Percentiles rank a stretch among this genome's conserved stretches.
Conservation (phyloP, 2,329 filamentous ascomycete species). For the Calonectria honghensis region DNA sequence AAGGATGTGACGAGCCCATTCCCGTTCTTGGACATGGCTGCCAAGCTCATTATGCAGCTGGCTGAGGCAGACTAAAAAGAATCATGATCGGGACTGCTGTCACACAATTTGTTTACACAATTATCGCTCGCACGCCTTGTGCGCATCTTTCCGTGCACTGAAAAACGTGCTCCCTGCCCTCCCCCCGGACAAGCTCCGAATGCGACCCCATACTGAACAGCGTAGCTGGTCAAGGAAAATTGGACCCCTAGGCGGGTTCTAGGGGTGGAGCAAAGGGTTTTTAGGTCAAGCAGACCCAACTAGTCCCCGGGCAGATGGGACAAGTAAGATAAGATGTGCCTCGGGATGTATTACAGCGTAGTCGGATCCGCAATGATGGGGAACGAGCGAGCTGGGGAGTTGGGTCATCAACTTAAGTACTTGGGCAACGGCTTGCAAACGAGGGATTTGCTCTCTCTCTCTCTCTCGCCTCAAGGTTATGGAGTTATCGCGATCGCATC, state of each 20-base stretch:
- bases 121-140: conserved; percentile 23
- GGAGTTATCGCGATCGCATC: not conserved
- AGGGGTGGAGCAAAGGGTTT: conserved; percentile 37
- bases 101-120: conserved; percentile 27
- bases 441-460: conserved; percentile 18
- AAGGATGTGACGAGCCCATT: conserved; percentile 97
- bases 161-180: conserved; percentile 21
- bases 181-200: conserved; percentile 39
- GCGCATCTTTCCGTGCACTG: conserved; percentile 8
- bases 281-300: conserved; percentile 24
- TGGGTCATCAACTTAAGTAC: conserved; percentile 4
- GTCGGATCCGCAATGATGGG: conserved; percentile 29
- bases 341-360: conserved; percentile 23
- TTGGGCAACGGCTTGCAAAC: conserved; percentile 16
- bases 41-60: conserved; percentile 92
- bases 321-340: conserved; percentile 31
- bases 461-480: not conserved
- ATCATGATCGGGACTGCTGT: conserved; percentile 17
- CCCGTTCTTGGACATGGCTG: conserved; percentile 95
- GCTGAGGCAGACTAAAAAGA: conserved; percentile 81
- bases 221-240: conserved; percentile 35
- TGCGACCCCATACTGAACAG: conserved; percentile 31
- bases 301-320: conserved; percentile 29
- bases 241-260: conserved; percentile 21
- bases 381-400: conserved; percentile 4